These are phyloP conservation scores for Paramecium pentaurelia DNA, from an alignment of 73 alveolate species.

Conservation along the genomic window DNA sequence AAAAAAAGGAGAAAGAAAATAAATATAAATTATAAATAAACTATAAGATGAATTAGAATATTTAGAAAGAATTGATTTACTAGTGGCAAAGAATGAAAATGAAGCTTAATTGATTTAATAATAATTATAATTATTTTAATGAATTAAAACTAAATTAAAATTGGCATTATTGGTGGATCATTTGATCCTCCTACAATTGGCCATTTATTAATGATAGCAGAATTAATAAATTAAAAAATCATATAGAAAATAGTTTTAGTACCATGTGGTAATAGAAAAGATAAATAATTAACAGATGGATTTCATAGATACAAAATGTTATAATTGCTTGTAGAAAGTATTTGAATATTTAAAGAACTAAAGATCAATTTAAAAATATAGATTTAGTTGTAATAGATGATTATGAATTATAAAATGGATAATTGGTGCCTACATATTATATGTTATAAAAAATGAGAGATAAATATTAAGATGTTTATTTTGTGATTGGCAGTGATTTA, in stretches of 20 bases:
- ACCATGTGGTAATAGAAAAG: constrained; percentile 84
- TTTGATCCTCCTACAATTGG: constrained; percentile 88
- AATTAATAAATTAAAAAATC: constrained; percentile 44
- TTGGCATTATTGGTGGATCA: constrained; percentile 81
- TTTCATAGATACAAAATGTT: constrained; percentile 66
- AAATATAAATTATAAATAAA: neutral
- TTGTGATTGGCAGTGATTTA: constrained; percentile 79
- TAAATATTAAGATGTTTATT: constrained; percentile 63
- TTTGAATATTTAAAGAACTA: neutral
- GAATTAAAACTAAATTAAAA: neutral
- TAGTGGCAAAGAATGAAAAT: constrained; percentile 31
- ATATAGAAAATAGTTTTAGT: constrained; percentile 73
- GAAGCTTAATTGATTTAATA: neutral
- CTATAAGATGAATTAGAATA: constrained; percentile 10
- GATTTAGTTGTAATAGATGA: constrained; percentile 50
- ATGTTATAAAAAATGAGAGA: constrained; percentile 62
- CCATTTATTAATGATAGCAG: constrained; percentile 74
- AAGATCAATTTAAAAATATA: neutral
- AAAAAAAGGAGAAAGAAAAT: neutral
- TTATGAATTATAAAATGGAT: constrained; percentile 72
- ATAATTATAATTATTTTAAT: neutral
- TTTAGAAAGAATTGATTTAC: constrained; percentile 47
- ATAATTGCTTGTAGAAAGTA: neutral
- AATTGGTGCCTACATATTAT: constrained; percentile 66
- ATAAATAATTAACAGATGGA: constrained; percentile 69